Evolutionary conservation across 2,329 filamentous ascomycete species (phyloP), one percentile per base, ranked within the genome.

Genomic region (Sphaerulina vaccinii): DNA sequence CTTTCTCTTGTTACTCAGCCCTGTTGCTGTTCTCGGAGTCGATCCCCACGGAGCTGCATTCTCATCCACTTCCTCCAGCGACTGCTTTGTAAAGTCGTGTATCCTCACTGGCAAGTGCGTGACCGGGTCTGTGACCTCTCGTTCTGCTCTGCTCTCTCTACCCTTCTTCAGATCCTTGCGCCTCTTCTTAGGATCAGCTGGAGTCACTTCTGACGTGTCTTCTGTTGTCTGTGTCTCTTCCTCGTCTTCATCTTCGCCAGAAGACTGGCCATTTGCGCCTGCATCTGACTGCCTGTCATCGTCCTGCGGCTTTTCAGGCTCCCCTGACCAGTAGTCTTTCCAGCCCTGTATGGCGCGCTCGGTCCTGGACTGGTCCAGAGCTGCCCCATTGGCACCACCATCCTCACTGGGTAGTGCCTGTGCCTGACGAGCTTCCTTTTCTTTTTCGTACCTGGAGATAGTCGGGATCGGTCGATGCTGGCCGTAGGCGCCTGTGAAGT

Each of bases 91-190:
- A 61, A 84, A 84, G 63, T 88, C 86, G 63, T 86, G 83, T 29
- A 88, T 85, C 29, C 71, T 74, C 41, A 88, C 77, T 1, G 85
- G 84, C 2, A 88, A 73, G 68, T 88, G 86, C 1, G 86, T 89
- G 33, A 88, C 78, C 0, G 85, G 85, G 62, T 89, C 86, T 1
- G 85, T 88, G 40, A 88, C 85, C 64, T 86, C 77, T 53, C 79
- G 73, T 52, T 77, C 75, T 21, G 75, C 73, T 23, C 73, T 70
- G 51, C 77, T 73, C 23, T 73, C 70, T 39, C 67, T 71, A 52
- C 69, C 70, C 52, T 78, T 73, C 62, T 79, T 77, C 71, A 79
- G 73, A 10, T 66, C 59, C 63, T 79, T 79, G 33, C 77, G 67
- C 53, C 73, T 72, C 54, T 75, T 68, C 60, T 73, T 75, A 1